These are phyloP conservation scores for Monilinia aucupariae DNA, from an alignment of 2,329 filamentous ascomycete genomes.

Conservation along the genomic window DNA sequence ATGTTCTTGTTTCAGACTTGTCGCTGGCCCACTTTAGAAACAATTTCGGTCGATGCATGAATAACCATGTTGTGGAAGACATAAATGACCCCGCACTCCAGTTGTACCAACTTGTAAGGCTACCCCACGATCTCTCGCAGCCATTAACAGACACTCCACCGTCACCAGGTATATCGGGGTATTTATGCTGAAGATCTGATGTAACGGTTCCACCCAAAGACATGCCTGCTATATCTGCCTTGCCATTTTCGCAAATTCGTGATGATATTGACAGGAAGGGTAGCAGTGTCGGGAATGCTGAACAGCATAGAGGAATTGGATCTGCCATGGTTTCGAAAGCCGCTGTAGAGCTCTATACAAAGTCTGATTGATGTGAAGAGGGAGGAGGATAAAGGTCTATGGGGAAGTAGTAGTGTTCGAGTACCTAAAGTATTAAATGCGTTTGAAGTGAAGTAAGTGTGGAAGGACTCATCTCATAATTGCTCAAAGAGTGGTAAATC, in stretches of 20 bases:
- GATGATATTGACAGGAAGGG: not conserved
- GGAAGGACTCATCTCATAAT: not conserved
- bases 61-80: not conserved
- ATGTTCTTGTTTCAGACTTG: not conserved
- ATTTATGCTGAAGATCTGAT: not conserved
- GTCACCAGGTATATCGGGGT: not conserved
- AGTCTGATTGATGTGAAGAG: not conserved
- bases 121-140: not conserved
- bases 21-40: not conserved
- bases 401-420: not conserved
- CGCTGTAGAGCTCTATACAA: not conserved
- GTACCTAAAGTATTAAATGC: not conserved
- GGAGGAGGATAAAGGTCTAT: not conserved
- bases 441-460: not conserved
- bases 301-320: not conserved
- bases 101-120: not conserved
- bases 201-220: not conserved
- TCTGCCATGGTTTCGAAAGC: not conserved
- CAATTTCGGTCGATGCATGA: not conserved
- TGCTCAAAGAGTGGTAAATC: not conserved
- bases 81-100: not conserved
- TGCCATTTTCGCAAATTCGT: not conserved
- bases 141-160: not conserved
- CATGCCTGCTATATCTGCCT: not conserved
- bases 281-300: not conserved